Conservation (phyloP, 345 rosid genomes). For the Lumnitzera racemosa region DNA sequence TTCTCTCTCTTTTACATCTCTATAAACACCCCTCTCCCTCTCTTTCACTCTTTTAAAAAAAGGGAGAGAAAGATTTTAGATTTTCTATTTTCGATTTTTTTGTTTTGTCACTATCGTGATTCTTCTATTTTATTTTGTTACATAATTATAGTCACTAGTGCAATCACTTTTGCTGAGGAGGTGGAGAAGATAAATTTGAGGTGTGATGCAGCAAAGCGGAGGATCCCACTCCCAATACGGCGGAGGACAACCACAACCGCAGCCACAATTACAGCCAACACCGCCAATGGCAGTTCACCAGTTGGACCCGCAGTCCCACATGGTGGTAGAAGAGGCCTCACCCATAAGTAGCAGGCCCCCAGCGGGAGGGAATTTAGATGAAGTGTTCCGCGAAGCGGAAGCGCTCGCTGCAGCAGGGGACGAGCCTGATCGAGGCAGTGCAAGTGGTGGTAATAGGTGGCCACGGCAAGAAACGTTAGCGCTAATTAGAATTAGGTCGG, state of each 20-base stretch:
- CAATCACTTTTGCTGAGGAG: not conserved
- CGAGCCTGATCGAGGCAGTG: slow-evolving; percentile 27
- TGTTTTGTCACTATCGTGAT: not conserved
- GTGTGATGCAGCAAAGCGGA: slow-evolving; percentile 24
- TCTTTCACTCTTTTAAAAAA: slow-evolving; percentile 1
- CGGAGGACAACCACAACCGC: slow-evolving; percentile 9
- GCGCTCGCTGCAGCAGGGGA: slow-evolving; percentile 33
- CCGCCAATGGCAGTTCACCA: slow-evolving; percentile 10
- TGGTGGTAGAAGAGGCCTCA: slow-evolving; percentile 69
- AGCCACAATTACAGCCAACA: slow-evolving; percentile 3
- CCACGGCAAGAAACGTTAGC: slow-evolving; percentile 85
- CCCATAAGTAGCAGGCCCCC: slow-evolving; percentile 92
- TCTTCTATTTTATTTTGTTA: too few species aligned
- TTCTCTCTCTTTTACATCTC: slow-evolving; percentile 19
- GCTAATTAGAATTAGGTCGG: slow-evolving; percentile 78
- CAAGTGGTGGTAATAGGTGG: slow-evolving; percentile 69
- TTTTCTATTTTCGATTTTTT: not conserved
- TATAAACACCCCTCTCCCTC: slow-evolving; percentile 2
- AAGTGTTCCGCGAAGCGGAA: slow-evolving; percentile 23
- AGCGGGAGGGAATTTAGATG: slow-evolving; percentile 42
- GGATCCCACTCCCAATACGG: slow-evolving; percentile 31
- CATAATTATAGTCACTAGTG: too few species aligned
- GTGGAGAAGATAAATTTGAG: slow-evolving; percentile 16
- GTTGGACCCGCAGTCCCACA: slow-evolving; percentile 21
- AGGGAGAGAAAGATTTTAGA: not conserved